Evolutionary conservation across 1,284 basidiomycete species (phyloP).

Genomic region (Singerocomus inundabilis): DNA sequence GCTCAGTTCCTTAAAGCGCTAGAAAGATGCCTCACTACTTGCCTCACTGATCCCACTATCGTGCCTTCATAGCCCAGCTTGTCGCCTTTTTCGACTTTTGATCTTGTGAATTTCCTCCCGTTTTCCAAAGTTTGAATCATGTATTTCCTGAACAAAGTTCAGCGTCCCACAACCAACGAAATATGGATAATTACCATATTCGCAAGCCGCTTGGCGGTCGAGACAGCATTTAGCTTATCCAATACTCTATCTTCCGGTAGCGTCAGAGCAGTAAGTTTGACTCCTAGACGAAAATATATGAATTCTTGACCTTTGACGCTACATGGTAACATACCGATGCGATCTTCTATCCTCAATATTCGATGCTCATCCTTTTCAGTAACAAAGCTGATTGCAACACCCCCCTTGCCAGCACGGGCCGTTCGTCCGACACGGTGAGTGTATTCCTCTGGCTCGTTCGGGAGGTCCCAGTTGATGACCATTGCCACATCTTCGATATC

Average conservation of each 20-base stretch:
- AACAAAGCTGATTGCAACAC: slow-evolving; percentile 91
- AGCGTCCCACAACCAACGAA: slow-evolving; percentile 2
- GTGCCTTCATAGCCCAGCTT: slow-evolving; percentile 7
- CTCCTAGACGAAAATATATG: slow-evolving; percentile 45
- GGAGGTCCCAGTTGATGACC: slow-evolving; percentile 97
- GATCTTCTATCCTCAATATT: slow-evolving; percentile 80
- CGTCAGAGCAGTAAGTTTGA: slow-evolving; percentile 70
- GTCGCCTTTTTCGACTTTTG: slow-evolving; percentile 49
- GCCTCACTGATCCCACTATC: not conserved
- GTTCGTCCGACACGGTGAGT: slow-evolving; percentile 87
- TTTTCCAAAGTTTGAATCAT: slow-evolving; percentile 89
- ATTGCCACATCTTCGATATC: slow-evolving; percentile 95
- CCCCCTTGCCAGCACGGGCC: slow-evolving; percentile 88
- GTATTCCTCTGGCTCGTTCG: slow-evolving; percentile 74
- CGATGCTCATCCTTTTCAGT: slow-evolving; percentile 91
- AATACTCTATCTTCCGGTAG: slow-evolving; percentile 83
- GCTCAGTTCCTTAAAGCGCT: not conserved
- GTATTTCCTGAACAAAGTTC: slow-evolving; percentile 65
- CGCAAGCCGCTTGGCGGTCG: slow-evolving; percentile 89
- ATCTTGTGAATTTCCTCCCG: slow-evolving; percentile 78
- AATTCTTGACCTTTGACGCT: not conserved
- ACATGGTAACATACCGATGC: slow-evolving; percentile 65
- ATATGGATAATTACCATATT: slow-evolving; percentile 71
- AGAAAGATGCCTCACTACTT: slow-evolving; percentile 10
- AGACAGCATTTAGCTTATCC: slow-evolving; percentile 84